These are phyloP conservation scores for Talaromyces atroroseus DNA, from an alignment of 2,329 filamentous ascomycete species.

Conservation along the genomic window DNA sequence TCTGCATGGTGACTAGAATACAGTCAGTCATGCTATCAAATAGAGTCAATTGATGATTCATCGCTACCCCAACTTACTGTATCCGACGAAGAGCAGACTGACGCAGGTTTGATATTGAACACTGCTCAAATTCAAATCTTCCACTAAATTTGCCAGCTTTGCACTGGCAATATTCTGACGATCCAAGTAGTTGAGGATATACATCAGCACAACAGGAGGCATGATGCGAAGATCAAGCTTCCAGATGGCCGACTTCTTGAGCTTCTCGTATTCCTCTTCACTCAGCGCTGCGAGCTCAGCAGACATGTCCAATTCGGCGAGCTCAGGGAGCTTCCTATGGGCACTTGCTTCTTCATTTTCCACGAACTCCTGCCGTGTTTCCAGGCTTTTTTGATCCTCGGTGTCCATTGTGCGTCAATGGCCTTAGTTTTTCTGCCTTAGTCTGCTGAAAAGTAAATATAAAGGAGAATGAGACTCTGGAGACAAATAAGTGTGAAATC, in stretches of 20 bases:
- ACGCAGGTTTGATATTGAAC: slow-evolving; percentile 11
- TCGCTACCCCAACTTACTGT: slow-evolving; percentile 1
- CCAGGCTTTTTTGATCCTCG: background rate
- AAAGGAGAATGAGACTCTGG: too few relatives aligned
- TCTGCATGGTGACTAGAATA: slow-evolving; percentile 9
- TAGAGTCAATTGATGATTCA: too few relatives aligned
- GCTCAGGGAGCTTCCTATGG: background rate
- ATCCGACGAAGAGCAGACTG: slow-evolving; percentile 10
- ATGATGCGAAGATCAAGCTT: slow-evolving; percentile 10
- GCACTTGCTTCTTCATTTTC: background rate
- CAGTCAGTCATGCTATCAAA: background rate
- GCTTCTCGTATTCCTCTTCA: slow-evolving; percentile 4
- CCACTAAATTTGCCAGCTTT: slow-evolving; percentile 4
- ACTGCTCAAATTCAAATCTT: slow-evolving; percentile 1
- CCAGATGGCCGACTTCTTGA: slow-evolving; percentile 3
- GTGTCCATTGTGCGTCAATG: background rate
- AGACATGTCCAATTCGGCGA: background rate
- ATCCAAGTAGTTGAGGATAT: slow-evolving; percentile 13
- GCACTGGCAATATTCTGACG: slow-evolving; percentile 12
- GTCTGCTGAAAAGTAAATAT: too few relatives aligned
- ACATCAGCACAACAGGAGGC: slow-evolving; percentile 11
- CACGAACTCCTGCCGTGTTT: background rate
- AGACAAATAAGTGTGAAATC: too few relatives aligned
- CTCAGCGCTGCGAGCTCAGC: slow-evolving; percentile 15
- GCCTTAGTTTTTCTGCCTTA: background rate